Evolutionary conservation across 306 rosid genomes (phyloP), one percentile per base, ranked within the genome.

Genomic region (Vigna unguiculata): DNA sequence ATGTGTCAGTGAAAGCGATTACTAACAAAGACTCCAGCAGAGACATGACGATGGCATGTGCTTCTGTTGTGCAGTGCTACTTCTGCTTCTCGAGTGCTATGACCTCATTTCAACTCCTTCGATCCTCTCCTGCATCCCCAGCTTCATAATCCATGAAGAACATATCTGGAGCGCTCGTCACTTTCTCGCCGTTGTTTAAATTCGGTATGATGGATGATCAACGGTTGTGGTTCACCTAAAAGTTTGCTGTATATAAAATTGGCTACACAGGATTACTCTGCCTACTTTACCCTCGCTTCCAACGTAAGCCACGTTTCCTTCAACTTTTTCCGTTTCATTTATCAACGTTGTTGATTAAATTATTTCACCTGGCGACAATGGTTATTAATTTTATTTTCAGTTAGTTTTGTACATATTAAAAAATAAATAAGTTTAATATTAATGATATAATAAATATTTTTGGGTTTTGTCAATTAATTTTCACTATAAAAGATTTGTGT

Each of bases 1-100:
- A 62, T 36, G n/a, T 60, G 66, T 7, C 67, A 60, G 76, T 71
- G 17, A 71, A 15, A 13, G 66, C 41, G 25, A 47, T 62, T 8
- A 62, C 25, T 4, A 62, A 62, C 24, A n/a, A 17, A 7, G 47
- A 16, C 24, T 59, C 66, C 1, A 10, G 66, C 45, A 16, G 12
- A n/a, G 12, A 17, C 69, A 62, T 34, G 47, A 34, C 4, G 48
- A 36, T 9, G 69, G 69, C 25, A 47, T 9, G 69, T 7, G 45
- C 8, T 9, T 15, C 4, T 0, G 48, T 43, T 43, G 16, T 20
- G 21, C 47, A 62, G 16, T 17, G 70, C 20, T 15, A 5, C 17
- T 47, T 47, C 53, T 17, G 59, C 59, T 53, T 32, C 24, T 34
- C 32, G 3, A 60, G 1, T 60, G 24, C 36, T 9, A 17, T n/a